phyloP scores from a whole-genome alignment of 805 yeast genomes.

The Scheffersomyces amazonensis region DNA sequence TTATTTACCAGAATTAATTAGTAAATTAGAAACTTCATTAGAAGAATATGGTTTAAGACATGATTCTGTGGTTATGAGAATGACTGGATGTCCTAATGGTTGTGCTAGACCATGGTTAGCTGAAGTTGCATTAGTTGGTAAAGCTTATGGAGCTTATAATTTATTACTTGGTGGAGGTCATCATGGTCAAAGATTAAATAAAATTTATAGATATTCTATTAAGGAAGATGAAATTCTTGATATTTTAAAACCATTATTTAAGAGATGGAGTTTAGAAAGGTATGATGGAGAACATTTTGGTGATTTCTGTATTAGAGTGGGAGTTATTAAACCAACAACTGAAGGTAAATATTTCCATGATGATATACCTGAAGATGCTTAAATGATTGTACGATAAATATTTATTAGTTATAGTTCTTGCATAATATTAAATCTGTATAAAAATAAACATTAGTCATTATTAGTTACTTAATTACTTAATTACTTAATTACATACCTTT shows the following conservation, averaged over 20 bases:
- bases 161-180: constrained; percentile 95
- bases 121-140: constrained; percentile 92
- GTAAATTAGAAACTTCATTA: constrained; percentile 78
- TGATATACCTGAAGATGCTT: constrained; percentile 78
- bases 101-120: constrained; percentile 99
- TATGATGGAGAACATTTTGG: constrained; percentile 92
- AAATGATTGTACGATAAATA: constrained; percentile 10
- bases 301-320: constrained; percentile 83
- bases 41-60: constrained; percentile 93
- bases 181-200: constrained; percentile 89
- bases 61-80: constrained; percentile 92
- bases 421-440: background rate
- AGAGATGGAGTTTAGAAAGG: constrained; percentile 92
- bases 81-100: constrained; percentile 99
- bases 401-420: background rate
- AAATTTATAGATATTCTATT: constrained; percentile 81
- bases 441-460: background rate
- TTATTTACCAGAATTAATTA: constrained; percentile 76
- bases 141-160: constrained; percentile 90
- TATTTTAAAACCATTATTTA: constrained; percentile 80
- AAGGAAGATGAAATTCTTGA: constrained; percentile 85
- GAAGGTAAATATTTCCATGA: constrained; percentile 96
- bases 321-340: constrained; percentile 82
- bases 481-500: background rate
- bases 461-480: constrained; percentile 1